phyloP scores from a whole-genome alignment of 106 monocot genomes.

The Triglochin maritima region DNA sequence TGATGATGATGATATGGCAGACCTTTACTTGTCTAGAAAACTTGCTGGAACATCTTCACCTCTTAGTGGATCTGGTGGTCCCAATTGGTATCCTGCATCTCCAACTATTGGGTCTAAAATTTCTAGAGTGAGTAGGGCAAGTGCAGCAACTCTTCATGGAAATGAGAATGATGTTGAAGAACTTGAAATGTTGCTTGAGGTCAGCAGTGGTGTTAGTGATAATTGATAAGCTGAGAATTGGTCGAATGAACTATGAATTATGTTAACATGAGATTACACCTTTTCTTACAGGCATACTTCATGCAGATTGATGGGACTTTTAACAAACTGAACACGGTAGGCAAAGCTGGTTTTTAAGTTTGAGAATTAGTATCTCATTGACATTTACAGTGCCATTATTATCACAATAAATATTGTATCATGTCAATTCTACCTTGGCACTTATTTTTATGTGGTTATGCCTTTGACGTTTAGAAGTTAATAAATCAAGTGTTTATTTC shows the following conservation, averaged over 20 bases:
- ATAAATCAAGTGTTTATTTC: no score
- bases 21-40: slow-evolving; percentile 91
- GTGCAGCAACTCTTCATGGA: slow-evolving; percentile 64
- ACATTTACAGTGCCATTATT: no score
- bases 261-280: background rate
- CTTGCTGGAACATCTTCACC: slow-evolving; percentile 48
- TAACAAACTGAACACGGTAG: slow-evolving; percentile 85
- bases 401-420: no score
- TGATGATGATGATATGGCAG: slow-evolving; percentile 97
- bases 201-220: slow-evolving; percentile 1
- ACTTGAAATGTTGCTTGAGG: slow-evolving; percentile 96
- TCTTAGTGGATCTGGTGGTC: slow-evolving; percentile 41
- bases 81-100: slow-evolving; percentile 45
- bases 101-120: slow-evolving; percentile 79
- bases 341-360: background rate
- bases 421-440: no score
- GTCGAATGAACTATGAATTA: no score
- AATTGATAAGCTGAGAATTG: no score
- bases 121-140: slow-evolving; percentile 74
- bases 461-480: no score
- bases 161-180: slow-evolving; percentile 97
- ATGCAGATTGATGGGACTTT: slow-evolving; percentile 94
- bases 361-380: background rate
- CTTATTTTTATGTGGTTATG: no score
- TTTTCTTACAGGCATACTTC: slow-evolving; percentile 64